Conservation (phyloP, 129 eudicot genomes). For the sunflower (Helianthus annuus) region DNA sequence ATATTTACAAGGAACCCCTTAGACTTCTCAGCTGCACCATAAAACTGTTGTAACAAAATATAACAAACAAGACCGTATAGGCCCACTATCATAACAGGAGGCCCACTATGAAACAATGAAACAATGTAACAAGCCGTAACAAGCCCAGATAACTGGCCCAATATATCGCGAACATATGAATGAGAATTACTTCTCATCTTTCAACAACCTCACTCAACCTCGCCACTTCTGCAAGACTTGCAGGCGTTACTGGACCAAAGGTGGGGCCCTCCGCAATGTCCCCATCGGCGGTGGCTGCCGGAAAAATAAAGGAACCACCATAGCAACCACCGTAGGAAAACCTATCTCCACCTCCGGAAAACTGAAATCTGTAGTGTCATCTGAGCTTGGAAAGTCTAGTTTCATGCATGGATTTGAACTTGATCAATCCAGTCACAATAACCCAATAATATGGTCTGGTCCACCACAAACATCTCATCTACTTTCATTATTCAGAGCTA, state of each 20-base stretch:
- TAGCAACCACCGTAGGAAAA: constrained; percentile 33
- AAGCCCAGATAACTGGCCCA: no score
- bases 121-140: no score
- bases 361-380: constrained; percentile 33
- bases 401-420: constrained; percentile 43
- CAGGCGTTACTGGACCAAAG: constrained; percentile 87
- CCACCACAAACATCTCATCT: constrained; percentile 61
- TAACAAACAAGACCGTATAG: no score
- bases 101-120: no score
- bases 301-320: constrained; percentile 48
- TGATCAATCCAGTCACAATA: constrained; percentile 34
- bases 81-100: no score
- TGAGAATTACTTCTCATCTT: no score
- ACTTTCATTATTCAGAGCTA: constrained; percentile 68
- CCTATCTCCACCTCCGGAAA: constrained; percentile 31
- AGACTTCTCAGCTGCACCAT: no score
- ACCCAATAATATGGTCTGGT: constrained; percentile 55
- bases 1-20: no score
- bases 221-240: constrained; percentile 94
- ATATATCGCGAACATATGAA: no score
- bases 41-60: no score
- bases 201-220: constrained; percentile 93
- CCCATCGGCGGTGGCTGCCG: constrained; percentile 90
- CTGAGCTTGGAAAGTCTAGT: constrained; percentile 43
- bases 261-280: constrained; percentile 81